phyloP scores from a whole-genome alignment of 768 basidiomycete species.

The Rhizopogon sp. region DNA sequence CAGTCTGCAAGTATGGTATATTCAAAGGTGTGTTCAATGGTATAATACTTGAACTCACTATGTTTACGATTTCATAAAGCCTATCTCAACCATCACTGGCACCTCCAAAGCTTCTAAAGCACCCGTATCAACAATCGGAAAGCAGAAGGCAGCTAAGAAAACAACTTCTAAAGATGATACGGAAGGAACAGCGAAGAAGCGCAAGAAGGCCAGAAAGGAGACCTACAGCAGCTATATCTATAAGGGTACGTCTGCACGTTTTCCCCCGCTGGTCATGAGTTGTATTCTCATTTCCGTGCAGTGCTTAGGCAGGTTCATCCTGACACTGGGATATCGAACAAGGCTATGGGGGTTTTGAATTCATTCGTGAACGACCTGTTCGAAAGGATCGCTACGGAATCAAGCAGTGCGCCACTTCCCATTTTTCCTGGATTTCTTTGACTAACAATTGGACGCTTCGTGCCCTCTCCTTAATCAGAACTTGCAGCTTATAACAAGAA shows the following conservation, averaged over 20 bases:
- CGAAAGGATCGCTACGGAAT: slow-evolving; percentile 51
- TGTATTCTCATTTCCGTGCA: slow-evolving; percentile 8
- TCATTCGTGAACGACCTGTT: slow-evolving; percentile 63
- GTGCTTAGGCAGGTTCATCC: slow-evolving; percentile 73
- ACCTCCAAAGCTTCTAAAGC: slow-evolving; percentile 42
- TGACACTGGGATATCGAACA: slow-evolving; percentile 71
- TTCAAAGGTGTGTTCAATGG: not conserved
- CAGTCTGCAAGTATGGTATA: not conserved
- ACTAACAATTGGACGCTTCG: not conserved
- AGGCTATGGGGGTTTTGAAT: slow-evolving; percentile 54
- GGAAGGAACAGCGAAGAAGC: slow-evolving; percentile 45
- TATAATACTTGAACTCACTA: not conserved
- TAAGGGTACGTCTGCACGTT: slow-evolving; percentile 34
- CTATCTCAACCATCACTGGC: slow-evolving; percentile 24
- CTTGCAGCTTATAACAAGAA: slow-evolving; percentile 69
- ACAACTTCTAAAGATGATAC: slow-evolving; percentile 19
- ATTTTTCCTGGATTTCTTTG: not conserved
- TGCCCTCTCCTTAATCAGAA: slow-evolving; percentile 25
- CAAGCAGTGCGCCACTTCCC: slow-evolving; percentile 35
- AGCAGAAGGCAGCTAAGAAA: slow-evolving; percentile 31
- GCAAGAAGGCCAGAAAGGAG: slow-evolving; percentile 53
- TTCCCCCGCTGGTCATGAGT: no score
- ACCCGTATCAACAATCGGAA: slow-evolving; percentile 40
- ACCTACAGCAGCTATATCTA: slow-evolving; percentile 65
- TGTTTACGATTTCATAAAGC: slow-evolving; percentile 16